phyloP scores from a whole-genome alignment of 192 early-diverging fungal genomes.

The Backusella parvicylindrica region DNA sequence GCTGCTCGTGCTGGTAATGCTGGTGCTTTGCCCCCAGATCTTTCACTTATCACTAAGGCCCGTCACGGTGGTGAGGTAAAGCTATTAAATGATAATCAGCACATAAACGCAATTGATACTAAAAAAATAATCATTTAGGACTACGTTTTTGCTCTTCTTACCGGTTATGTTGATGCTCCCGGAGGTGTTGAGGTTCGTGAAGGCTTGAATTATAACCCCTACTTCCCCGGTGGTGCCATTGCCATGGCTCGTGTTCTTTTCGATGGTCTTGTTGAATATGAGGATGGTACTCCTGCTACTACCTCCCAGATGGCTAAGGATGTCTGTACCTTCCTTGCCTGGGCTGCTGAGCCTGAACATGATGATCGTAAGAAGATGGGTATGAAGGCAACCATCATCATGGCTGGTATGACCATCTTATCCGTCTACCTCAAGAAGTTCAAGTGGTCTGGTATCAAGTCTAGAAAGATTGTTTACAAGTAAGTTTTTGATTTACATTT shows the following conservation, averaged over 20 bases:
- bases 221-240: slow-evolving; percentile 98
- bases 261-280: slow-evolving; percentile 93
- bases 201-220: slow-evolving; percentile 98
- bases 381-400: slow-evolving; percentile 77
- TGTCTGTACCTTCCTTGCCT: slow-evolving; percentile 88
- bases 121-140: slow-evolving; percentile 46
- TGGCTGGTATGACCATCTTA: slow-evolving; percentile 67
- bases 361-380: slow-evolving; percentile 97
- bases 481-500: too few relatives aligned
- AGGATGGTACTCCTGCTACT: slow-evolving; percentile 95
- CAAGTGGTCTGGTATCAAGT: slow-evolving; percentile 91
- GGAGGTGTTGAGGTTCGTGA: slow-evolving; percentile 91
- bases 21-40: slow-evolving; percentile 93
- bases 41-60: slow-evolving; percentile 91
- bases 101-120: background rate
- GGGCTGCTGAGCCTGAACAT: slow-evolving; percentile 96
- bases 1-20: slow-evolving; percentile 94
- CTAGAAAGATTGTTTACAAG: slow-evolving; percentile 86
- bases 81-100: background rate
- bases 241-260: slow-evolving; percentile 92
- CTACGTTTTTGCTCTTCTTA: slow-evolving; percentile 93
- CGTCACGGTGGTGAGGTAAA: slow-evolving; percentile 87
- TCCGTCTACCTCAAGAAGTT: slow-evolving; percentile 89
- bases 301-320: slow-evolving; percentile 97
- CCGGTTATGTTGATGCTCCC: slow-evolving; percentile 92